These are phyloP conservation scores for Phaeomoniella chlamydospora DNA, from an alignment of 2,329 filamentous ascomycete genomes.

Conservation along the genomic window DNA sequence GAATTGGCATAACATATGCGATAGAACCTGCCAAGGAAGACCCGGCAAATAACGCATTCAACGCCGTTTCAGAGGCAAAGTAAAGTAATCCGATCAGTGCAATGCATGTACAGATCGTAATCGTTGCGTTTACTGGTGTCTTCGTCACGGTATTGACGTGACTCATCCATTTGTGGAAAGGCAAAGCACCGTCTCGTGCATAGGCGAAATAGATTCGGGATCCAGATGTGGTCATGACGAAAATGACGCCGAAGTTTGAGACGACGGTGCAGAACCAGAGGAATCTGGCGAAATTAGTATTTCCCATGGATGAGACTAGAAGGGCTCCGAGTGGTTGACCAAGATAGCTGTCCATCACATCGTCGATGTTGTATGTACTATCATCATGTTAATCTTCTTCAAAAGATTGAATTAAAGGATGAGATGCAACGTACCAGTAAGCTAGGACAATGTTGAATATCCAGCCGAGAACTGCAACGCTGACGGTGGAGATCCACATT, in stretches of 20 bases:
- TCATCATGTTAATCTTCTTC: too few relatives aligned
- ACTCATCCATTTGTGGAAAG: conserved; percentile 37
- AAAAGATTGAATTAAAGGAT: neutral
- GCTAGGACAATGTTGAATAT: conserved; percentile 3
- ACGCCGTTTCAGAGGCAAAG: conserved; percentile 1
- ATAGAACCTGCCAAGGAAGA: conserved; percentile 2
- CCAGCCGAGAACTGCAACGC: conserved; percentile 1
- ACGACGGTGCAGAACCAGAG: conserved; percentile 2
- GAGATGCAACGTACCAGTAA: neutral
- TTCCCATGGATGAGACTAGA: neutral
- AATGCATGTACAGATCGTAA: conserved; percentile 1
- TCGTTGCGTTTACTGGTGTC: conserved; percentile 43
- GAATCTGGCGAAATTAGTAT: conserved; percentile 1
- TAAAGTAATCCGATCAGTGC: conserved; percentile 1
- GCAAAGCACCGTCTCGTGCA: conserved; percentile 46
- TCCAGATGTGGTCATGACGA: conserved; percentile 2
- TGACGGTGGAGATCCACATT: conserved; percentile 2
- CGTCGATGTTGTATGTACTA: conserved; percentile 1
- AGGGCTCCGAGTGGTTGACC: conserved; percentile 2
- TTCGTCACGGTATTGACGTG: conserved; percentile 37
- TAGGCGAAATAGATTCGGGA: conserved; percentile 34
- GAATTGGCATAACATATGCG: conserved; percentile 2
- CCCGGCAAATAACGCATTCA: conserved; percentile 2
- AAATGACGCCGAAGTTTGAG: conserved; percentile 3
- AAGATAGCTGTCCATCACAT: conserved; percentile 1